Base-by-base conservation (phyloP, 225 moss, liverwort and hornwort genomes). In the Neckera pumila region DNA sequence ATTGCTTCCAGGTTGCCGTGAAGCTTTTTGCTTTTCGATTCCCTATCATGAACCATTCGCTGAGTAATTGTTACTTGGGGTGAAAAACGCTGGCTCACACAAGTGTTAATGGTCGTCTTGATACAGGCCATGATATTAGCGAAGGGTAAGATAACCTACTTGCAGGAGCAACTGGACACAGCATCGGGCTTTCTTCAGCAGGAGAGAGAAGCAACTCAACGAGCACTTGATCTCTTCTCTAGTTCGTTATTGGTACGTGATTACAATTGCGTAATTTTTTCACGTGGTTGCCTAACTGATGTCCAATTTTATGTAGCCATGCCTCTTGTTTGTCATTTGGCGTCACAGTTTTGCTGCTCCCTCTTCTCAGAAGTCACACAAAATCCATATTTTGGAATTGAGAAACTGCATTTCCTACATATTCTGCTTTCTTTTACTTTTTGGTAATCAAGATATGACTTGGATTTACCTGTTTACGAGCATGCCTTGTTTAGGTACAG, bases 121-220 rank as follows among this genome's bases (percentile, higher is more conserved):
- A 76, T 66, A 71, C 90, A 94, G 94, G 88, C 93, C 62, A 94
- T 94, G 94, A 16, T 90, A 76, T 88, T 87, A 82, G 93, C 94
- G 11, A 94, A 90, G 89, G 70, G 75, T 51, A 94, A 92, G 93
- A 94, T 94, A 74, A 80, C 57, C 59, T 86, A 77, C 84, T 89
- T 94, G 84, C 92, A 94, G 87, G 88, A 92, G 90, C 90, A 93
- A 88, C 88, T 94, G 86, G 91, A 90, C 81, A 40, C 88, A 54
- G 89, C 91, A 70, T 76, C 79, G 77, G 89, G 77, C 75, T 89
- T 90, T 65, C 83, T 91, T 80, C 89, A 88, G 79, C 88, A 92
- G 83, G 94, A 93, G 80, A 88, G 87, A 71, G 92, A 90, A 89
- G 89, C 91, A 56, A 93, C 90, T 30, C 84, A 90, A 90, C 86